Base-by-base conservation (phyloP, 768 basidiomycete genomes). In the Podaxis sp. region DNA sequence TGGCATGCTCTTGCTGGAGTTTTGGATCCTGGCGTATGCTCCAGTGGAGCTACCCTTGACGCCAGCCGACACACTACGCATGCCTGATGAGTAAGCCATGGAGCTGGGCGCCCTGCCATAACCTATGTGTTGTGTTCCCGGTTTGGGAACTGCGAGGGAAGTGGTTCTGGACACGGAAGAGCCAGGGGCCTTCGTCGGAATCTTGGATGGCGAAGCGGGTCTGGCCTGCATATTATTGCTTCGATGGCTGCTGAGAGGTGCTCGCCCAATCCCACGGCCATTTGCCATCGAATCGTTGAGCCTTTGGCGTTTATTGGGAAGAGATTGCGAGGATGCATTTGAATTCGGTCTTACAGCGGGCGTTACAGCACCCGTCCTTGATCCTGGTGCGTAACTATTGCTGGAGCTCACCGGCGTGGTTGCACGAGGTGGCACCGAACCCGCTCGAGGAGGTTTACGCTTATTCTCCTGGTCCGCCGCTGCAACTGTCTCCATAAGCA, bases 401-500 rank as follows among this genome's bases (percentile, higher is more conserved):
- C 65, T 66, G 14, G 68, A 68, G 59, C 69, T 76, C 16, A 78
- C 74, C 4, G 86, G 86, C 2, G 87, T 88, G 10, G 82, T 87
- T 5, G 85, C 77, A 3, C 86, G 83, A 2, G 84, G 76, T 5
- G 87, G 85, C 9, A 86, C 83, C 16, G 84, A 84, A 5, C 82
- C 85, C 23, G 83, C 78, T 52, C 86, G 73, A 23, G 78, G 64
- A 32, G 74, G 72, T 67, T 77, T 82, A 64, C 82, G 82, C 68
- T 83, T 86, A 72, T 91, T 93, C 76, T 95, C 94, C 74, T 94
- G 93, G 62, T 88, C 88, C 14, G 81, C 79, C 7, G 88, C 83
- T 53, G 87, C 84, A 50, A 88, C 73, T 5, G 81, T 85, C 64
- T 91, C 87, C 77, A 88, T 83, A 40, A 99, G 83, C 54, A 89